A percentile compares a stretch with the other conserved stretches of the same genome.
Conservation (phyloP, 106 monocot species). For the Gastrodia elata region DNA sequence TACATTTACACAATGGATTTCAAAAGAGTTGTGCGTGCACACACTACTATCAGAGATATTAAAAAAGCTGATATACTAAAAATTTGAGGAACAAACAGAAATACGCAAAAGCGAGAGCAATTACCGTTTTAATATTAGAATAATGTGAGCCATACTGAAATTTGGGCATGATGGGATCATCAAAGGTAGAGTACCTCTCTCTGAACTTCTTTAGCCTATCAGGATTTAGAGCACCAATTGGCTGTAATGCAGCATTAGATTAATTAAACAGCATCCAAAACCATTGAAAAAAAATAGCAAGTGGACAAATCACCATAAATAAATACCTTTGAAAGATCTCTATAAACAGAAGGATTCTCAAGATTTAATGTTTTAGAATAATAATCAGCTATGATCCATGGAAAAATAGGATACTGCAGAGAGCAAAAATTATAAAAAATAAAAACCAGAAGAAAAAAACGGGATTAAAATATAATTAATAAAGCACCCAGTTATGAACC, state of each 20-base stretch:
- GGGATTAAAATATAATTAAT: neutral
- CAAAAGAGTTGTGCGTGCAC: no score
- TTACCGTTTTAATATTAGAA: slow-evolving; percentile 91
- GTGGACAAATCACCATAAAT: neutral
- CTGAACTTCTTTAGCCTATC: slow-evolving; percentile 85
- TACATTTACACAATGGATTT: no score
- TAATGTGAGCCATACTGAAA: slow-evolving; percentile 98
- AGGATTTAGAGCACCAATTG: slow-evolving; percentile 87
- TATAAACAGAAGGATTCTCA: slow-evolving; percentile 55
- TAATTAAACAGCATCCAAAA: slow-evolving; percentile 7
- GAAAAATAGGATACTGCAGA: slow-evolving; percentile 98
- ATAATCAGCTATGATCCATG: slow-evolving; percentile 94
- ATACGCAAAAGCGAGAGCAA: neutral
- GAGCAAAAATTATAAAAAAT: neutral
- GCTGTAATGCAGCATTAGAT: slow-evolving; percentile 37
- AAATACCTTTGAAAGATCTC: slow-evolving; percentile 94
- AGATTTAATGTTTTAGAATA: slow-evolving; percentile 63
- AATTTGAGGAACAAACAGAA: no score
- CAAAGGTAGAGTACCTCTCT: slow-evolving; percentile 85
- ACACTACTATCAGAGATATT: no score
- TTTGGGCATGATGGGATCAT: slow-evolving; percentile 90
- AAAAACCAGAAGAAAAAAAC: neutral
- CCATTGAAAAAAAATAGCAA: neutral
- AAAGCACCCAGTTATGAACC: slow-evolving; percentile 23
- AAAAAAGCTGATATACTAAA: no score